Conservation (phyloP, 768 basidiomycete species). For the Termitomyces sp. region DNA sequence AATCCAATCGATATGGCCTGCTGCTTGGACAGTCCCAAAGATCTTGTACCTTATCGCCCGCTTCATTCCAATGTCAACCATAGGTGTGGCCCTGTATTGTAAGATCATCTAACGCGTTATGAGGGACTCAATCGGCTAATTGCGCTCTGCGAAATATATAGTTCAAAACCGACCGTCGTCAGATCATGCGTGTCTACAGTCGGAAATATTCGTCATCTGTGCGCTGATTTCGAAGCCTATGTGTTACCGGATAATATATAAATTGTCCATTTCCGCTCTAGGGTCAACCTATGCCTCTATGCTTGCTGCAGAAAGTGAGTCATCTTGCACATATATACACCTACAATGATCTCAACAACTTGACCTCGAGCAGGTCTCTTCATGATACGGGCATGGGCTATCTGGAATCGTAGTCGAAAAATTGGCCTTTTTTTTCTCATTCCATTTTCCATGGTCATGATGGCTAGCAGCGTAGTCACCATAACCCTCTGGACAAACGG, state of each 20-base stretch:
- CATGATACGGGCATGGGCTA: not conserved
- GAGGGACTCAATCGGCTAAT: not conserved
- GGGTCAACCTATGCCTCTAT: not conserved
- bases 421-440: not conserved
- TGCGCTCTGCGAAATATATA: not conserved
- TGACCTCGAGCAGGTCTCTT: not conserved
- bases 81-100: not conserved
- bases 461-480: not conserved
- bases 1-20: constrained; percentile 7
- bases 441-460: no score
- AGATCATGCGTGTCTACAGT: not conserved
- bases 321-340: not conserved
- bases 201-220: not conserved
- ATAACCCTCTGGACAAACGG: not conserved
- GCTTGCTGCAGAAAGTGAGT: not conserved
- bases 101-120: not conserved
- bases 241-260: not conserved
- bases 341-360: not conserved
- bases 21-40: constrained; percentile 12
- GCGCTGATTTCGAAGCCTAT: not conserved
- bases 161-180: not conserved
- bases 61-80: not conserved
- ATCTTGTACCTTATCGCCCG: constrained; percentile 7
- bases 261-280: not conserved
- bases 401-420: not conserved